phyloP scores from a whole-genome alignment of 495 filamentous ascomycete species.

The Aspergillus affinis region DNA sequence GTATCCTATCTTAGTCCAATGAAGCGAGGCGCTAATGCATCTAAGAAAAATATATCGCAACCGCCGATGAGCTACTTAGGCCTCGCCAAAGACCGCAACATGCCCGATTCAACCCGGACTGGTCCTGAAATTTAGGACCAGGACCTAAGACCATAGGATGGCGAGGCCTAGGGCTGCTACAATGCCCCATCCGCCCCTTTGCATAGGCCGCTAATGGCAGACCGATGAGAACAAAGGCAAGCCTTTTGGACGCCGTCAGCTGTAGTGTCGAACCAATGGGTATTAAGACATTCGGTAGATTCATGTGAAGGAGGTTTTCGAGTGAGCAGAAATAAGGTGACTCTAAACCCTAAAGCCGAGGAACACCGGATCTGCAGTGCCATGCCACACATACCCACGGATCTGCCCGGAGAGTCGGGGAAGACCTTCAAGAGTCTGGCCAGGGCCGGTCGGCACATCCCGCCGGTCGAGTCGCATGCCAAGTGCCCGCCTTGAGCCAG shows the following conservation, averaged over 20 bases:
- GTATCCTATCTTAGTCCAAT: not conserved
- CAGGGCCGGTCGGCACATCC: slow-evolving; percentile 1
- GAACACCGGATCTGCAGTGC: not conserved
- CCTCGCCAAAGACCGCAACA: too few relatives aligned
- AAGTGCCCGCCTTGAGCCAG: not conserved
- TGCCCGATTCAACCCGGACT: too few relatives aligned
- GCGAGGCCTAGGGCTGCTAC: too few relatives aligned
- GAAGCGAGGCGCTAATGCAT: slow-evolving; percentile 1
- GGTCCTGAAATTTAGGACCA: too few relatives aligned
- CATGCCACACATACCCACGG: not conserved
- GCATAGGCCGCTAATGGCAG: not conserved
- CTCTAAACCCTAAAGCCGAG: not conserved
- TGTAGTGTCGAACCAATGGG: not conserved
- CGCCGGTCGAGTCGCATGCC: not conserved
- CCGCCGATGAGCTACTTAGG: not conserved
- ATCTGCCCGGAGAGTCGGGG: not conserved
- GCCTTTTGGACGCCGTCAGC: not conserved
- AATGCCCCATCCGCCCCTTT: not conserved
- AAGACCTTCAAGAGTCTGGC: not conserved
- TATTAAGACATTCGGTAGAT: slow-evolving; percentile 3
- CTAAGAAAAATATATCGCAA: not conserved
- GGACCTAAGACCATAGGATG: too few relatives aligned
- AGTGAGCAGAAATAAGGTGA: not conserved
- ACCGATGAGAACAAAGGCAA: not conserved
- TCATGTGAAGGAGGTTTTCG: not conserved